Evolutionary conservation across 192 early-diverging fungal species (phyloP).

Genomic region (Backusella macrospora): DNA sequence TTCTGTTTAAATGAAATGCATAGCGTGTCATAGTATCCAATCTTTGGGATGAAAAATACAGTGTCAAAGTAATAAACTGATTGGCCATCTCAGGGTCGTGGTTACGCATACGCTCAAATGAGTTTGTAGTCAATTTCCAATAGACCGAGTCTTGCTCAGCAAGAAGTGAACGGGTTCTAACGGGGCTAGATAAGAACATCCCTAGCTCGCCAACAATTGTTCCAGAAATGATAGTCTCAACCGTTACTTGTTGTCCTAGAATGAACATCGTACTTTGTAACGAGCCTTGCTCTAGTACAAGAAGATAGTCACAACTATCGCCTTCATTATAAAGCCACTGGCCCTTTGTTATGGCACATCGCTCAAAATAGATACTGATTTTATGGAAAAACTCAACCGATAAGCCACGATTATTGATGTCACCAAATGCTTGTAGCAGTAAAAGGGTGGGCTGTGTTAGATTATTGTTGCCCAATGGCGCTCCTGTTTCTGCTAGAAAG

Average conservation of each 20-base stretch:
- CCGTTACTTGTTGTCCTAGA: slow-evolving; percentile 24
- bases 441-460: slow-evolving; percentile 55
- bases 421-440: slow-evolving; percentile 67
- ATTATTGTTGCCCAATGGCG: slow-evolving; percentile 17
- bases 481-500: too few species aligned
- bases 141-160: slow-evolving; percentile 66
- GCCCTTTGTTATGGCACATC: slow-evolving; percentile 51
- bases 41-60: slow-evolving; percentile 71
- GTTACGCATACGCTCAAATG: slow-evolving; percentile 70
- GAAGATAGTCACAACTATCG: slow-evolving; percentile 60
- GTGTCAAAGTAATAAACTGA: slow-evolving; percentile 76
- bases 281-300: slow-evolving; percentile 77
- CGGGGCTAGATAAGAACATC: slow-evolving; percentile 60
- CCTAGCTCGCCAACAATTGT: slow-evolving; percentile 89
- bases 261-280: slow-evolving; percentile 44
- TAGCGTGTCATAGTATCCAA: slow-evolving; percentile 42
- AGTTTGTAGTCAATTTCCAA: slow-evolving; percentile 71
- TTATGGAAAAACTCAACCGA: slow-evolving; percentile 54
- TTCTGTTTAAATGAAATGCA: slow-evolving; percentile 36
- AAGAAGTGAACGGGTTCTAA: slow-evolving; percentile 54
- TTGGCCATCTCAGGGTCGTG: slow-evolving; percentile 73
- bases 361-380: slow-evolving; percentile 62
- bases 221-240: slow-evolving; percentile 90
- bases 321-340: slow-evolving; percentile 68
- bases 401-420: slow-evolving; percentile 39